Conservation (phyloP, 2,329 filamentous ascomycete species). For the Neoscytalidium dimidiatum region DNA sequence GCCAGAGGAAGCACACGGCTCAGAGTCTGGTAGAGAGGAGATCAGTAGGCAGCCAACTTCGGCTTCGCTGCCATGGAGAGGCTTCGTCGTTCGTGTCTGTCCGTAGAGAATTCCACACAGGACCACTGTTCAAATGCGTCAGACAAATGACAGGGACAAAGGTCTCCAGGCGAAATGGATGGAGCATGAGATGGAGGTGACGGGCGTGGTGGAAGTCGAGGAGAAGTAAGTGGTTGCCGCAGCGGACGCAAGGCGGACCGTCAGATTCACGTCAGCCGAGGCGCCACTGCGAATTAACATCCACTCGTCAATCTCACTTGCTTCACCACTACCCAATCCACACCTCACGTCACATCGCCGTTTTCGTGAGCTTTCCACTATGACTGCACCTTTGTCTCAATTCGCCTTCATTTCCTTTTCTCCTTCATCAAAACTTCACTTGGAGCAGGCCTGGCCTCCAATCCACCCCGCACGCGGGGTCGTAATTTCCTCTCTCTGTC, state of each 20-base stretch:
- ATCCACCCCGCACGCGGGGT: background rate
- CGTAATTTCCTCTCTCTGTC: background rate
- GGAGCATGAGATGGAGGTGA: background rate
- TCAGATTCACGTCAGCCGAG: constrained; percentile 8
- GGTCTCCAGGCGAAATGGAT: too few relatives aligned
- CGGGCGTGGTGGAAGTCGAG: background rate
- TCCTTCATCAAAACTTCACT: background rate
- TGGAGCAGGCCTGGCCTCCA: background rate
- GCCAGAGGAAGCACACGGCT: constrained; percentile 15
- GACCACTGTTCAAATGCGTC: too few relatives aligned
- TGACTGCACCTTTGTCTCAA: background rate
- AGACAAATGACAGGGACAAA: too few relatives aligned
- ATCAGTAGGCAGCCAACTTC: background rate
- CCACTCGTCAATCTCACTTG: background rate
- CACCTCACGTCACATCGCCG: background rate
- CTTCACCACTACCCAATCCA: background rate
- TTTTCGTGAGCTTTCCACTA: background rate
- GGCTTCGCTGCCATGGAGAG: background rate
- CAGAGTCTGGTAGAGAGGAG: background rate
- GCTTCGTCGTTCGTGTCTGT: too few relatives aligned
- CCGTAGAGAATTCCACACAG: too few relatives aligned
- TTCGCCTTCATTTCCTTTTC: background rate
- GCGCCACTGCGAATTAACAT: background rate
- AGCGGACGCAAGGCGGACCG: background rate
- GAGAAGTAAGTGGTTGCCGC: background rate